Evolutionary conservation across 345 rosid genomes (phyloP).

Genomic region (Eucalyptus cloeziana): DNA sequence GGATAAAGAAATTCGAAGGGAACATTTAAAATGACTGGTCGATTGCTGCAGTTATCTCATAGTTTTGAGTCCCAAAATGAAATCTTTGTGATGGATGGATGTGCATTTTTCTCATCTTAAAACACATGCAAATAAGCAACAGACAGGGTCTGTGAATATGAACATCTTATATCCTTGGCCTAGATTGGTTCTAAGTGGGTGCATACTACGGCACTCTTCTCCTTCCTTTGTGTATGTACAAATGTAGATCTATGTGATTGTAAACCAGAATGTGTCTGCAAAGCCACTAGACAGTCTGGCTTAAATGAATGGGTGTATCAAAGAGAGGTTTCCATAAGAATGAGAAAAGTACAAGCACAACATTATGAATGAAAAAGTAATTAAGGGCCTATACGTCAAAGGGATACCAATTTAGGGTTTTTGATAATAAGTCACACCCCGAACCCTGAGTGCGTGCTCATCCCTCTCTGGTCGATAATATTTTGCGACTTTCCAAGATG

Average conservation of each 20-base stretch:
- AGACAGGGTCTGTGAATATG: too few relatives aligned
- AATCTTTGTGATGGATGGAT: not conserved
- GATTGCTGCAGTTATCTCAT: not conserved
- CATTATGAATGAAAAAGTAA: not conserved
- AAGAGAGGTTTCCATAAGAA: not conserved
- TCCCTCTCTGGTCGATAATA: too few relatives aligned
- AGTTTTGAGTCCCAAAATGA: not conserved
- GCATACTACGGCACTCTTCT: not conserved
- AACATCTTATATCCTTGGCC: not conserved
- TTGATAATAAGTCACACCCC: too few relatives aligned
- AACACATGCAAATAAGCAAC: not conserved
- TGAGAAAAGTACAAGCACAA: not conserved
- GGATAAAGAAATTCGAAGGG: too few relatives aligned
- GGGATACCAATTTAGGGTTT: too few relatives aligned
- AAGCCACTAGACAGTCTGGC: not conserved
- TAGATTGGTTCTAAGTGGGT: not conserved
- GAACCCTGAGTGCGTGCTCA: too few relatives aligned
- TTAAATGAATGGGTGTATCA: not conserved
- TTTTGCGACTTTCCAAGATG: too few relatives aligned
- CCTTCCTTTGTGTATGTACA: not conserved
- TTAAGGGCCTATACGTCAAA: rapidly evolving
- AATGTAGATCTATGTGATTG: not conserved
- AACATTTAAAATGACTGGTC: not conserved
- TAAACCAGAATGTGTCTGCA: not conserved
- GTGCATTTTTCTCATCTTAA: not conserved